Percentiles rank a stretch among this genome's conserved stretches.
phyloP scores from a whole-genome alignment of 1,139 yeast genomes.

The Petasospora fabianii region DNA sequence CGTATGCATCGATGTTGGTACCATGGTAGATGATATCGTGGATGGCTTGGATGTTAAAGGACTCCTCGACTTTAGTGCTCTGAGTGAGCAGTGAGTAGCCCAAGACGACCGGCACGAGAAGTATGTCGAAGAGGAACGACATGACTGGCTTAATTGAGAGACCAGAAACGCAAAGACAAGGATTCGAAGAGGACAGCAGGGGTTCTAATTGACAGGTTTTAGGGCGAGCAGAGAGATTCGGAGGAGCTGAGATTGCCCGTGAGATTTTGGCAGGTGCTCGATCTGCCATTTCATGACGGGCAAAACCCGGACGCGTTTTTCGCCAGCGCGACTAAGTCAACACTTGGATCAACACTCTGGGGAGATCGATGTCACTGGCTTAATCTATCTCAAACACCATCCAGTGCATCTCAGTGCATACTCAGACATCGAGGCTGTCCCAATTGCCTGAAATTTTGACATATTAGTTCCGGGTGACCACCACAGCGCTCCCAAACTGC shows the following conservation, averaged over 20 bases:
- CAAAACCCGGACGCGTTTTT: background rate
- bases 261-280: background rate
- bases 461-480: no score
- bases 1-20: constrained; percentile 48
- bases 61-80: constrained; percentile 90
- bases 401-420: no score
- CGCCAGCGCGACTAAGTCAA: background rate
- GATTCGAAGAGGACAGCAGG: background rate
- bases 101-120: constrained; percentile 34
- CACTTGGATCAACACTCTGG: no score
- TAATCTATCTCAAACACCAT: no score
- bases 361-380: no score
- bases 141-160: constrained; percentile 1
- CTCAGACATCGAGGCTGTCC: no score
- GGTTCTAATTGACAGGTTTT: no score
- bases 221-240: background rate
- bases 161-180: background rate
- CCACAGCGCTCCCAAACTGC: no score
- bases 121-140: constrained; percentile 20
- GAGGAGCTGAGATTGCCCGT: background rate
- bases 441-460: no score
- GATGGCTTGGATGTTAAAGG: constrained; percentile 86
- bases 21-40: constrained; percentile 79
- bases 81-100: constrained; percentile 60
- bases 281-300: background rate